phyloP scores from a whole-genome alignment of 2,329 filamentous ascomycete species.

The Exophiala sideris region DNA sequence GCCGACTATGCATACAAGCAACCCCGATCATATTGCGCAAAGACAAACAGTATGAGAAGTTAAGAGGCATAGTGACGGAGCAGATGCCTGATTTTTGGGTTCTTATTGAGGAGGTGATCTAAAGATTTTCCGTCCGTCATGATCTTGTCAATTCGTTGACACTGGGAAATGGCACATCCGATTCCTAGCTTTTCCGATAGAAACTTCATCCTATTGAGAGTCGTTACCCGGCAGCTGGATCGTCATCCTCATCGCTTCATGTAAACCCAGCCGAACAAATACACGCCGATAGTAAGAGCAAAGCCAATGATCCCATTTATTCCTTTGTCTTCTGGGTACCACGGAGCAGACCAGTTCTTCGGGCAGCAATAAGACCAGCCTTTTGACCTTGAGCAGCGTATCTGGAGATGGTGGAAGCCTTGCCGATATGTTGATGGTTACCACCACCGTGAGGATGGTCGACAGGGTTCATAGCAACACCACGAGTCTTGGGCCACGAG shows the following conservation, averaged over 20 bases:
- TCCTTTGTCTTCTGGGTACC: constrained; percentile 99
- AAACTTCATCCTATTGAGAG: neutral
- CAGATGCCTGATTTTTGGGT: neutral
- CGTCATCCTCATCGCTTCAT: neutral
- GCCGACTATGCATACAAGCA: too few relatives aligned
- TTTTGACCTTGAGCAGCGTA: constrained; percentile 99
- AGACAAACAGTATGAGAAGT: too few relatives aligned
- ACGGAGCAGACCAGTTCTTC: constrained; percentile 98
- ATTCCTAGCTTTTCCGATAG: neutral
- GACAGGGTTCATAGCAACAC: constrained; percentile 99
- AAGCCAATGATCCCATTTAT: constrained; percentile 47
- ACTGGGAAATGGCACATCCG: neutral
- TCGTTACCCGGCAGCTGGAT: neutral
- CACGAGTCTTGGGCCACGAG: constrained; percentile 99
- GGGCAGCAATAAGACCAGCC: constrained; percentile 99
- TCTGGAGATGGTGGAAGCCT: constrained; percentile 98
- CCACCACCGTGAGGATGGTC: constrained; percentile 98
- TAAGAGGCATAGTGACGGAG: neutral
- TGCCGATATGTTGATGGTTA: constrained; percentile 99
- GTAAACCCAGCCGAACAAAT: constrained; percentile 14
- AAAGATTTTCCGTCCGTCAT: neutral
- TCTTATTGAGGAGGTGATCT: neutral
- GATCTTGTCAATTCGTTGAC: neutral
- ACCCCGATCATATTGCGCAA: too few relatives aligned
- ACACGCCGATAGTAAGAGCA: constrained; percentile 12